Base-by-base conservation (phyloP, 1,284 basidiomycete species). In the Neonothopanus nambi region DNA sequence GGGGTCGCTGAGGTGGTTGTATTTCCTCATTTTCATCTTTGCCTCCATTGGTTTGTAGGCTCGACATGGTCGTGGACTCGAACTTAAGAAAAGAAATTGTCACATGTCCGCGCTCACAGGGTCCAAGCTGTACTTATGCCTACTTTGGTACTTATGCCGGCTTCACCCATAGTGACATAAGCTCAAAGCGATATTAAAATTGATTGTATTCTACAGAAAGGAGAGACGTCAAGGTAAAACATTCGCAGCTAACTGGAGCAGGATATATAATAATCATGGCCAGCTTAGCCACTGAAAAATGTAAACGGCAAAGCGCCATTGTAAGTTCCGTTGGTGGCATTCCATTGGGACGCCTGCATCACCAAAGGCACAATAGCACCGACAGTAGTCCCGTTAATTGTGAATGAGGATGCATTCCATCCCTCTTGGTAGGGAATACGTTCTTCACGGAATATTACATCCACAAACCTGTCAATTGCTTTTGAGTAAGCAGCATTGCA, bases 1-100 rank as follows among this genome's bases (percentile, higher is more conserved):
- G 86, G n/a, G 82, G 84, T 17, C 79, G 73, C 63, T 89, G 82
- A n/a, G 80, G 82, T 12, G 77, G 73, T 11, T 79, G 78, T 44
- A 84, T 71, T 48, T 89, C 85, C 5, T 85, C 84, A 28, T 68
- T 68, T 21, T 85, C 77, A 52, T 78, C 80, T 59, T 73, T 79
- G 48, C 51, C 48, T 24, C 28, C 37, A 30, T 43, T 51, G 17
- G 40, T 17, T 26, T 51, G 49, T 0, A 28, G n/a, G 18, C 33
- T 43, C 24, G 49, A 51, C 49, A 51, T 51, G 8, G 15, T 33
- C n/a, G 30, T 5, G 8, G 8, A 2, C 13, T 33, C 9, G 30
- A 5, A 5, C 5, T 8, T 33, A 11, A 13, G 30, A 9, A 33
- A 9, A 33, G 30, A 33, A 5, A 33, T 11, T 33, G 30, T 9